These are phyloP conservation scores for Saccharomycopsis selenospora DNA, from an alignment of 805 yeast genomes.

Conservation along the genomic window DNA sequence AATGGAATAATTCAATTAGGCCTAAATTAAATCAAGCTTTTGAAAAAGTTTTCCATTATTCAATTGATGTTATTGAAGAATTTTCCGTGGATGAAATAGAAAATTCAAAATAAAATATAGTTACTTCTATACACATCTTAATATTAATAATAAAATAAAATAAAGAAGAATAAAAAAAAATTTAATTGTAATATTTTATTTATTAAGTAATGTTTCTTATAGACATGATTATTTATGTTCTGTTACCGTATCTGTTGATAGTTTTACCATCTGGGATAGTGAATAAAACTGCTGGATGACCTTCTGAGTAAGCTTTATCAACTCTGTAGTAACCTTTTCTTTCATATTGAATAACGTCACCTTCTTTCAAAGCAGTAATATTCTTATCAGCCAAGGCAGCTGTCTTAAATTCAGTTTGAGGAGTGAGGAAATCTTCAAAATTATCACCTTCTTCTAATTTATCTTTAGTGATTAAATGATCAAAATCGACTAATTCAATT, in stretches of 20 bases:
- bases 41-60: not conserved
- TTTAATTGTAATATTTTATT: too few species aligned
- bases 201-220: too few species aligned
- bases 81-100: not conserved
- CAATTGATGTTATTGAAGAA: not conserved
- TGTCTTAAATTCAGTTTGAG: conserved; percentile 76
- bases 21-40: not conserved
- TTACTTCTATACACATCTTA: too few species aligned
- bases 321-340: conserved; percentile 93
- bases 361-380: conserved; percentile 66
- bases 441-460: conserved; percentile 91
- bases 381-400: conserved; percentile 75
- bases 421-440: conserved; percentile 87
- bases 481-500: conserved; percentile 83
- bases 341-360: conserved; percentile 89
- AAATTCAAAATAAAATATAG: too few species aligned
- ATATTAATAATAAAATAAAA: too few species aligned
- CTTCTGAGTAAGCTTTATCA: conserved; percentile 51
- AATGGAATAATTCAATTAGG: not conserved
- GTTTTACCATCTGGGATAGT: conserved; percentile 95
- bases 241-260: conserved; percentile 68
- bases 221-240: conserved; percentile 37
- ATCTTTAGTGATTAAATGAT: conserved; percentile 91
- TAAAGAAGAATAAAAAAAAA: too few species aligned
- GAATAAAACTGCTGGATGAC: conserved; percentile 68